These are phyloP conservation scores for Penicillium subrubescens DNA, from an alignment of 495 filamentous ascomycete species.

Conservation along the genomic window DNA sequence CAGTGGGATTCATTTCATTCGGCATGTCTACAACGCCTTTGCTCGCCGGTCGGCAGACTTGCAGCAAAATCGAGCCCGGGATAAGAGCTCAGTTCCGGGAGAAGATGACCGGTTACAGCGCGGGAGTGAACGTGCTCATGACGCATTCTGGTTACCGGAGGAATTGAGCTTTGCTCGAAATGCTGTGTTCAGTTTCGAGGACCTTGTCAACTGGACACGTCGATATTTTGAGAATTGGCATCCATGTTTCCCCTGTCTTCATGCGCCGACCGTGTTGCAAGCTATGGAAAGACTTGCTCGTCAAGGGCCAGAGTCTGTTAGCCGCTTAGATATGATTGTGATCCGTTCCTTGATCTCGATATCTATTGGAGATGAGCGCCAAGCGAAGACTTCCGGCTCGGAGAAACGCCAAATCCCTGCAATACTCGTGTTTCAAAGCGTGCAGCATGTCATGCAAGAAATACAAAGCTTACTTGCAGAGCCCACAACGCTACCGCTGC, in stretches of 20 bases:
- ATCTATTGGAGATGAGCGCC: conserved; percentile 39
- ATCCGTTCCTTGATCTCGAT: conserved; percentile 52
- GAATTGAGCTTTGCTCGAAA: conserved; percentile 27
- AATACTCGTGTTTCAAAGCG: conserved; percentile 38
- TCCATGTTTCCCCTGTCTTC: conserved; percentile 49
- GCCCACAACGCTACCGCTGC: conserved; percentile 37
- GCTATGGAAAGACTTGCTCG: conserved; percentile 35
- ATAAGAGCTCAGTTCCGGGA: conserved; percentile 44
- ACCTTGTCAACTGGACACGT: conserved; percentile 41
- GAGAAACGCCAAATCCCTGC: conserved; percentile 31
- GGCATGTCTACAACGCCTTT: conserved; percentile 48
- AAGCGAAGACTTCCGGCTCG: conserved; percentile 15
- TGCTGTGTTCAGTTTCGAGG: conserved; percentile 30
- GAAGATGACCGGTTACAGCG: conserved; percentile 48
- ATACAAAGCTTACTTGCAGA: conserved; percentile 38
- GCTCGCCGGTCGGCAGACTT: conserved; percentile 41
- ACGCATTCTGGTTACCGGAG: conserved; percentile 32
- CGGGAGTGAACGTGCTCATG: conserved; percentile 11
- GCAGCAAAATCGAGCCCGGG: conserved; percentile 28
- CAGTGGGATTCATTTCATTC: conserved; percentile 54
- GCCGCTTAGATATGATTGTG: conserved; percentile 34
- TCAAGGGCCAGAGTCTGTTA: conserved; percentile 25
- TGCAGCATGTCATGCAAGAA: conserved; percentile 41
- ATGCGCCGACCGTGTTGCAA: conserved; percentile 44
- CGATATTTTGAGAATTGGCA: conserved; percentile 55